Base-by-base conservation (phyloP, 768 basidiomycete species). In the Kwoniella dendrophila region DNA sequence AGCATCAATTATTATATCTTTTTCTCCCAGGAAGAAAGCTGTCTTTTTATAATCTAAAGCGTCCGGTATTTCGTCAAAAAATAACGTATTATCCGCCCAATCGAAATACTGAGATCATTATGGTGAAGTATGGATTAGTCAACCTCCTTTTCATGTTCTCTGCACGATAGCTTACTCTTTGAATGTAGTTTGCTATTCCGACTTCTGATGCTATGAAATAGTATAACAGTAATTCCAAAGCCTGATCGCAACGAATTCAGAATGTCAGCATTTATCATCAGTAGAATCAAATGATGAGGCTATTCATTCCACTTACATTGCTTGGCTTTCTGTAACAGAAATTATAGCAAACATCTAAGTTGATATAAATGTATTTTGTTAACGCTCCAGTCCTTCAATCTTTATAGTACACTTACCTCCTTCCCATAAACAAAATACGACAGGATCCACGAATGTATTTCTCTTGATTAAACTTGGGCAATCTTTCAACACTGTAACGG, bases 201-300 rank as follows among this genome's bases (percentile, higher is more conserved):
- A 95, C 80, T 78, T 98, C 94, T 29, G 87, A 85, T 30, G 87
- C 86, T 61, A 95, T 88, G 70, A 94, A 94, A 76, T 92, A 97
- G 45, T 87, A 85, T 83, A 93, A 86, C 44, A 95, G 68, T 14
- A 92, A 81, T 63, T 94, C 88, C 40, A 90, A 79, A 4, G 86
- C 89, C 89, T 92, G 56, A 66, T 26, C 50, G 7, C 30, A 29
- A 20, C 11, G 7, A 5, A 4, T 33, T 71, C 50, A 66, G 56
- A 29, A 11, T 24, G 30, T 58, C 44, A 22, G 27, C n/a, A n/a
- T n/a, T n/a, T n/a, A n/a, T n/a, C n/a, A n/a, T n/a, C n/a, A n/a
- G n/a, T n/a, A n/a, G n/a, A n/a, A n/a, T n/a, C n/a, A n/a, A n/a
- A n/a, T n/a, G n/a, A n/a, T n/a, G n/a, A n/a, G n/a, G n/a, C n/a